phyloP scores from a whole-genome alignment of 257 asterid genomes.

The Catharanthus roseus region DNA sequence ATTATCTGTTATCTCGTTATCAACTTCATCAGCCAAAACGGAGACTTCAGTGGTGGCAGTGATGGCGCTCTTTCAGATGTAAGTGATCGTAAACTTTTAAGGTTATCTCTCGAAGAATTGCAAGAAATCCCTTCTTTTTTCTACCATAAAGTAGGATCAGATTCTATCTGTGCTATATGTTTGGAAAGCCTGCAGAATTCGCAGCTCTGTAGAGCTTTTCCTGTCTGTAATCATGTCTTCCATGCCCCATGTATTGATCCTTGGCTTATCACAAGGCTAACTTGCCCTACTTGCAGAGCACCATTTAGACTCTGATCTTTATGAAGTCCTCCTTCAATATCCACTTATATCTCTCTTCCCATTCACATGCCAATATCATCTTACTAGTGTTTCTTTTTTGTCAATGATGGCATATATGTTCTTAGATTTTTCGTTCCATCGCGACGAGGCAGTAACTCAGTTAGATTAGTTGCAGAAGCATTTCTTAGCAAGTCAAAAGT shows the following conservation, averaged over 20 bases:
- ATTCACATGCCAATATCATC: background rate
- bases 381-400: too few relatives aligned
- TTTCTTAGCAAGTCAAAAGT: too few relatives aligned
- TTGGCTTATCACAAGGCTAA: slow-evolving; percentile 47
- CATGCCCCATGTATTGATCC: slow-evolving; percentile 66
- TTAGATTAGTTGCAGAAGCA: too few relatives aligned
- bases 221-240: slow-evolving; percentile 53
- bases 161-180: slow-evolving; percentile 45
- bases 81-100: slow-evolving; percentile 16
- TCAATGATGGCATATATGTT: too few relatives aligned
- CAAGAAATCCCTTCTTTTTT: slow-evolving; percentile 38
- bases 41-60: too few relatives aligned
- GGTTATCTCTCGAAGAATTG: slow-evolving; percentile 38
- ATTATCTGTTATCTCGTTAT: slow-evolving; percentile 42
- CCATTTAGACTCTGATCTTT: slow-evolving; percentile 28
- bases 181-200: slow-evolving; percentile 37
- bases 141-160: slow-evolving; percentile 24
- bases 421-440: too few relatives aligned
- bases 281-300: slow-evolving; percentile 51
- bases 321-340: background rate
- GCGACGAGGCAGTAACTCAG: too few relatives aligned
- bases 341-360: background rate
- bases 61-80: slow-evolving; percentile 5
- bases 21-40: slow-evolving; percentile 31
- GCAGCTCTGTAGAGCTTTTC: slow-evolving; percentile 46